Evolutionary conservation across 257 asterid genomes (phyloP), one percentile per base, ranked within the genome.

Genomic region (Solanum arcanum): DNA sequence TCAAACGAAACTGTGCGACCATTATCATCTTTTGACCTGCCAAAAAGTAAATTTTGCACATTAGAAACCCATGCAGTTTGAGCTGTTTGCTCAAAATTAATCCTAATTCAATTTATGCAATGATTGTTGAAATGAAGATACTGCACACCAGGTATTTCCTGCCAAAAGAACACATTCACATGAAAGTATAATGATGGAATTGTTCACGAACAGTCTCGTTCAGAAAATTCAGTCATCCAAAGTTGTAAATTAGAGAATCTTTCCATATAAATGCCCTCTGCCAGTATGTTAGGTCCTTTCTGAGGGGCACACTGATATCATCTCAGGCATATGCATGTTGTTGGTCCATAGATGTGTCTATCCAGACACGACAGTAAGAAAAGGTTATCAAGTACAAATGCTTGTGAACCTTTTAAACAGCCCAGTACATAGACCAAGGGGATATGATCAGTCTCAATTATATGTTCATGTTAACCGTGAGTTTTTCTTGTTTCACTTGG

Each of bases 11-110:
- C 20, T 25, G 37, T 72, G 14, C 70, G 88, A 77, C 78, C 68
- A 49, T 85, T 87, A 73, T 93, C 95, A 94, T 47, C 89, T 90
- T 89, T 89, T 91, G 74, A 83, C 93, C 97, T 95, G 94, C 94
- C 89, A 87, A 92, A 72, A 60, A 89, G 87, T 44, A 86, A 82
- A 80, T 49, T 31, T 49, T 21, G 31, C 85, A 49, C 74, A 49
- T 86, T 77, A 86, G 80, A 13, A 76, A 70, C 52, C 68, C 62
- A 76, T n/a, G 74, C 56, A 78, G 68, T 21, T 42, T 60, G 84
- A 74, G 39, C 56, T 81, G 46, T 31, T 49, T 29, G 69, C 85
- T 49, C 21, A 81, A 81, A 47, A 31, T 81, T 49, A 49, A 49
- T 49, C 69, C 69, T 49, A 13, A 31, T 49, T 81, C 69, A 81